Conservation (phyloP, 148 eudicot species). For the Dianthus caryophyllus region DNA sequence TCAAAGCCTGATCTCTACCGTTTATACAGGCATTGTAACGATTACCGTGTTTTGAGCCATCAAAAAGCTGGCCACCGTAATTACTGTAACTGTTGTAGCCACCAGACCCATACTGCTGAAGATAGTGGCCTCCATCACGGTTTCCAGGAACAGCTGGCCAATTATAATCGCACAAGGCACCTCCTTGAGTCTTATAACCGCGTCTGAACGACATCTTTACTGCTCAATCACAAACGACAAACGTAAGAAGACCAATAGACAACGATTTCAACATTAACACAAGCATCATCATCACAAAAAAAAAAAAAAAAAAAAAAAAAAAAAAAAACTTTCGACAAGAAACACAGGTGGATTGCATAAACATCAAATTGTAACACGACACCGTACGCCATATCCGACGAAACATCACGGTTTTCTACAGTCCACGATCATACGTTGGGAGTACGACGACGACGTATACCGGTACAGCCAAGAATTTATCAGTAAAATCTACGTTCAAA, state of each 20-base stretch:
- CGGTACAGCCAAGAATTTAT: too few species aligned
- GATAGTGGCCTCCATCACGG: slow-evolving; percentile 22
- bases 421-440: too few species aligned
- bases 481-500: neutral
- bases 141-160: slow-evolving; percentile 36
- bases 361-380: too few species aligned
- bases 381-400: too few species aligned
- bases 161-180: slow-evolving; percentile 36
- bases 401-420: too few species aligned
- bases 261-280: too few species aligned
- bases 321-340: too few species aligned
- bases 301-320: too few species aligned
- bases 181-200: slow-evolving; percentile 45
- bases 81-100: slow-evolving; percentile 26
- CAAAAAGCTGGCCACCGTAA: slow-evolving; percentile 22
- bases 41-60: slow-evolving; percentile 23
- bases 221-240: slow-evolving; percentile 19
- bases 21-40: slow-evolving; percentile 31
- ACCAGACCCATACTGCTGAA: slow-evolving; percentile 28
- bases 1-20: slow-evolving; percentile 25
- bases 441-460: too few species aligned
- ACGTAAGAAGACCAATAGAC: neutral
- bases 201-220: slow-evolving; percentile 59
- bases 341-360: too few species aligned
- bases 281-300: too few species aligned